Evolutionary conservation across 345 rosid genomes (phyloP).

Genomic region (Eucalyptus marginata): DNA sequence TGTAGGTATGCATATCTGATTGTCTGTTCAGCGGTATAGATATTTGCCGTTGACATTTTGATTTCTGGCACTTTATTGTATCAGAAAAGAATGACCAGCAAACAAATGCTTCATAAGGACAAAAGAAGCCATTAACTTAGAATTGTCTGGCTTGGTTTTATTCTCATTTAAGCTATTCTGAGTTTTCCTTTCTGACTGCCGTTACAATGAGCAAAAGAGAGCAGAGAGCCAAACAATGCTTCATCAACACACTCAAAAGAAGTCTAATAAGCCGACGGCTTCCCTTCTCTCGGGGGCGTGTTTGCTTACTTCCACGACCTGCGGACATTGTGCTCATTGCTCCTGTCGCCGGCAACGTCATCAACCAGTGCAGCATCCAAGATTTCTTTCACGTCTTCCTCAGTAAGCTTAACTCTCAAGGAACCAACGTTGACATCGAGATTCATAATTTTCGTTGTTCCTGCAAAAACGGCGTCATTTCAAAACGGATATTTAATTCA

Average conservation of each 20-base stretch:
- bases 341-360: slow-evolving; percentile 5
- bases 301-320: slow-evolving; percentile 5
- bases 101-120: not conserved
- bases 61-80: not conserved
- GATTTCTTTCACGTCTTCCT: slow-evolving; percentile 15
- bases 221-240: not conserved
- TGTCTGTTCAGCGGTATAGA: not conserved
- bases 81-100: not conserved
- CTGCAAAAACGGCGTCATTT: not conserved
- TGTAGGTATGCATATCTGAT: not conserved
- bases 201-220: not conserved
- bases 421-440: slow-evolving; percentile 6
- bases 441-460: slow-evolving; percentile 16
- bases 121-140: not conserved
- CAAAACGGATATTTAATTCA: not conserved
- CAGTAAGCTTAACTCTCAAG: slow-evolving; percentile 6
- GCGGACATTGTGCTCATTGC: not conserved
- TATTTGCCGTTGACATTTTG: not conserved
- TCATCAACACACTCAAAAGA: not conserved
- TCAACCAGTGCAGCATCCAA: slow-evolving; percentile 6
- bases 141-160: not conserved
- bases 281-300: slow-evolving; percentile 5
- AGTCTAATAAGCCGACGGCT: not conserved
- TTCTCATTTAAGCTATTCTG: not conserved
- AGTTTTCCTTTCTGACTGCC: not conserved